Conservation (phyloP, 1,139 yeast genomes). For the Eremothecium cymbalariae region DNA sequence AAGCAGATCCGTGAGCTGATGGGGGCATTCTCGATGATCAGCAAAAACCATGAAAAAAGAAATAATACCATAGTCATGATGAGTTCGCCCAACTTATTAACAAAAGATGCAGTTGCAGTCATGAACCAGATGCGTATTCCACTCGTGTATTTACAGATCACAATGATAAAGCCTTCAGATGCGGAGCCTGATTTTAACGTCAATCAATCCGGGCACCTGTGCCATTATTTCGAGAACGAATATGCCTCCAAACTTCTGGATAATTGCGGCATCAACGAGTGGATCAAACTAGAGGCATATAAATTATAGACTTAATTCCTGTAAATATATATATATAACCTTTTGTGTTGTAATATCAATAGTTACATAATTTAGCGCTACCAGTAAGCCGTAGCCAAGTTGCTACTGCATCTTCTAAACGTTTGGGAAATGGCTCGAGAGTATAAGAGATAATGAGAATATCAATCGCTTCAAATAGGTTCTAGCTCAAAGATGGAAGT, state of each 20-base stretch:
- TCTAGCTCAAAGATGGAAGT: no score
- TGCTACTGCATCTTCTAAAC: no score
- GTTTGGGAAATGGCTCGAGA: no score
- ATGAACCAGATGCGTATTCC: slow-evolving; percentile 51
- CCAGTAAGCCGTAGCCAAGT: no score
- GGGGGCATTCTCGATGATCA: slow-evolving; percentile 42
- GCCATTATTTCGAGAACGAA: slow-evolving; percentile 28
- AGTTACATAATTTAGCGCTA: no score
- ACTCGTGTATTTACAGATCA: slow-evolving; percentile 43
- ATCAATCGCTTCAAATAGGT: no score
- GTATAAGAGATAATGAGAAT: no score
- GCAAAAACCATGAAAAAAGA: slow-evolving; percentile 33
- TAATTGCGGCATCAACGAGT: slow-evolving; percentile 24
- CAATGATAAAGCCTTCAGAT: slow-evolving; percentile 16
- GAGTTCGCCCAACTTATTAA: slow-evolving; percentile 54
- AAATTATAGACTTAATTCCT: no score
- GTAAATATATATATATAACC: no score
- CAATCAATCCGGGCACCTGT: slow-evolving; percentile 35
- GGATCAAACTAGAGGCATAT: slow-evolving; percentile 21
- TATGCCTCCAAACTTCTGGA: slow-evolving; percentile 24
- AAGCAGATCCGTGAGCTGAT: slow-evolving; percentile 48
- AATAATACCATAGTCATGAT: slow-evolving; percentile 36
- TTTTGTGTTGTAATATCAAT: no score
- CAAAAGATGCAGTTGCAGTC: slow-evolving; percentile 50
- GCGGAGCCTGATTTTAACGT: slow-evolving; percentile 33